Base-by-base conservation (phyloP, 768 basidiomycete species). In the Cytidiella melzeri region DNA sequence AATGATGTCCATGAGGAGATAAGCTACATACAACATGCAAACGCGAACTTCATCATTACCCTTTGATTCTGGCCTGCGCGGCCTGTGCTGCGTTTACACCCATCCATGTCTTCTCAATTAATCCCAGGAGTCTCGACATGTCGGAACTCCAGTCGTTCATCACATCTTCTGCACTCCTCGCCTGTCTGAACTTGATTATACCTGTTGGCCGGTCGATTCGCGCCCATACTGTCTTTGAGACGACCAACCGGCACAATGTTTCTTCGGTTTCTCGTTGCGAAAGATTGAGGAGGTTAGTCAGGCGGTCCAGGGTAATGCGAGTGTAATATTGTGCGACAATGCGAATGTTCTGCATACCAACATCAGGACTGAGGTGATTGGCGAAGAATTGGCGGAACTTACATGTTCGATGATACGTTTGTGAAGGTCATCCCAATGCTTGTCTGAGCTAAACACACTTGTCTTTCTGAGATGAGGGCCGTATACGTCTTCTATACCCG, bases 81-180 rank as follows among this genome's bases (percentile, higher is more conserved):
- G 90, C 89, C 63, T 88, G 80, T 10, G 90, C 89, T 27, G 90
- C 89, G 56, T 92, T 92, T 78, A 92, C 84, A 30, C 86, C 87
- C 90, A 92, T 92, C 90, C 94, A 96, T n/a, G 92, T 92, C 79
- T 97, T 97, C 72, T 99, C 96, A 12, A 93, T 89, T 37, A 96
- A 68, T 15, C 87, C 80, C 52, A 99, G 74, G 61, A 99, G 70
- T 69, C 87, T 92, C 60, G 86, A 88, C 79, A 99, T 92, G 61
- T 98, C 94, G 19, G 84, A 88, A 67, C 92, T 94, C 95, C 96
- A 99, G 54, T 92, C 91, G 62, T 98, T 98, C 84, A 99, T 86
- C 4, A 92, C 85, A 59, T 96, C 92, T 62, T 97, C 94, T 1
- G 89, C 80, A 47, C 76, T 83, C 56, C 83, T 81, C 67, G 86